Conservation (phyloP, 495 filamentous ascomycete genomes). For the Penicillium alfredii region DNA sequence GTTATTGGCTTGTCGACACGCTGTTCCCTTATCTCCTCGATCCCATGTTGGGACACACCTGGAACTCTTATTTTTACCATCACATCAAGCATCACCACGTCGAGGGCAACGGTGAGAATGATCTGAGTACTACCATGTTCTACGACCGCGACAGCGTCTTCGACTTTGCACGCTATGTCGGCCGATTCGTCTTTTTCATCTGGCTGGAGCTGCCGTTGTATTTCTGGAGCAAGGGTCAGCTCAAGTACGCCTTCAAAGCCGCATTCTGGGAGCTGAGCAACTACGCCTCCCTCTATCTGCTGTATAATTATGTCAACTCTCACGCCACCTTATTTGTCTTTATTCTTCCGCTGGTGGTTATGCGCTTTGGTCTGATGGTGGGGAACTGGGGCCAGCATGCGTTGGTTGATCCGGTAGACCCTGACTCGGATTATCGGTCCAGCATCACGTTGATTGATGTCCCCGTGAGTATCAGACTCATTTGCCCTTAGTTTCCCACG, state of each 20-base stretch:
- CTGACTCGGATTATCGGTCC: constrained; percentile 61
- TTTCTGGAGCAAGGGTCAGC: constrained; percentile 55
- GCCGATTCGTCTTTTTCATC: constrained; percentile 63
- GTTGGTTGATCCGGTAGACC: constrained; percentile 62
- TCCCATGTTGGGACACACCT: constrained; percentile 75
- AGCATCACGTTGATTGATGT: constrained; percentile 71
- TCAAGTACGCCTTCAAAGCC: constrained; percentile 43
- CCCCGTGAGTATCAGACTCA: constrained; percentile 44
- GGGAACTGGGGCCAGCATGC: constrained; percentile 76
- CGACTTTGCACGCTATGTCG: constrained; percentile 62
- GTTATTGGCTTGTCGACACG: constrained; percentile 48
- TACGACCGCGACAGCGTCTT: constrained; percentile 64
- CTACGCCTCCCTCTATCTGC: constrained; percentile 42
- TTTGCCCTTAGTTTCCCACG: background rate
- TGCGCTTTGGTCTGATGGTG: constrained; percentile 63
- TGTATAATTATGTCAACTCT: constrained; percentile 43
- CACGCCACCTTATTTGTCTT: constrained; percentile 54
- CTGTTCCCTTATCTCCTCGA: constrained; percentile 68
- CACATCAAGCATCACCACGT: constrained; percentile 83
- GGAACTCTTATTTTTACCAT: constrained; percentile 79
- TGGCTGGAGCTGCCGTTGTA: constrained; percentile 73
- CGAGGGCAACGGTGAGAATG: constrained; percentile 71
- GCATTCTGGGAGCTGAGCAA: constrained; percentile 52
- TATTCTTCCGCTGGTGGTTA: constrained; percentile 51
- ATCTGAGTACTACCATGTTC: constrained; percentile 67